Evolutionary conservation across 345 rosid species (phyloP).

Genomic region (Moricandia moricandioides): DNA sequence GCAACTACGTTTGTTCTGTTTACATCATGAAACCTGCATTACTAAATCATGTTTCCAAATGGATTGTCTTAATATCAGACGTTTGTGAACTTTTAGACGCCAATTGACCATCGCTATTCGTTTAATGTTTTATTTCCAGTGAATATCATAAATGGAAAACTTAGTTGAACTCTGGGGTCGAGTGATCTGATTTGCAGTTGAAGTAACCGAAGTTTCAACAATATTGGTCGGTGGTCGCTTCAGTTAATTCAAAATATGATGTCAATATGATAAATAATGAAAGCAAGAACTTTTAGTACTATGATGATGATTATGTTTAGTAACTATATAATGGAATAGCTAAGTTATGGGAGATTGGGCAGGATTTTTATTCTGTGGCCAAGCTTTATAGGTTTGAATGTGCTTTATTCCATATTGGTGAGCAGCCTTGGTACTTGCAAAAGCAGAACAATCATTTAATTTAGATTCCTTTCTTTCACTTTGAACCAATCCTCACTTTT

Average conservation of each 20-base stretch:
- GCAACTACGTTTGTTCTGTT: neutral
- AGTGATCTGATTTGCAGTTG: neutral
- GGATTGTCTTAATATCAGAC: neutral
- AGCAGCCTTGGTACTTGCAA: slow-evolving; percentile 65
- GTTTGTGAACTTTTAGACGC: neutral
- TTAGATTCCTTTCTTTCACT: slow-evolving; percentile 67
- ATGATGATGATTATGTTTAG: slow-evolving; percentile 6
- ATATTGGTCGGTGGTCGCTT: neutral
- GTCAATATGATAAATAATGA: neutral
- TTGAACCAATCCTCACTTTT: slow-evolving; percentile 38
- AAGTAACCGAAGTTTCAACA: neutral
- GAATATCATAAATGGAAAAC: no score
- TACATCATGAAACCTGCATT: neutral
- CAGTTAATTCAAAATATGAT: neutral
- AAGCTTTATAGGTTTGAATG: slow-evolving; percentile 53
- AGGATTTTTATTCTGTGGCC: slow-evolving; percentile 19
- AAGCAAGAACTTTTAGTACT: neutral
- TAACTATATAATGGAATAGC: neutral
- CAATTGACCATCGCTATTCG: neutral
- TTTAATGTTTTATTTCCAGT: neutral
- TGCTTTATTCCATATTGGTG: slow-evolving; percentile 64
- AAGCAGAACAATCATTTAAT: slow-evolving; percentile 49
- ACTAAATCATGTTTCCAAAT: neutral
- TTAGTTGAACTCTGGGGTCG: no score
- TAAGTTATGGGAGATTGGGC: slow-evolving; percentile 8